Base-by-base conservation (phyloP, 2,329 filamentous ascomycete species). In the Chrysosporium keratinophilum region DNA sequence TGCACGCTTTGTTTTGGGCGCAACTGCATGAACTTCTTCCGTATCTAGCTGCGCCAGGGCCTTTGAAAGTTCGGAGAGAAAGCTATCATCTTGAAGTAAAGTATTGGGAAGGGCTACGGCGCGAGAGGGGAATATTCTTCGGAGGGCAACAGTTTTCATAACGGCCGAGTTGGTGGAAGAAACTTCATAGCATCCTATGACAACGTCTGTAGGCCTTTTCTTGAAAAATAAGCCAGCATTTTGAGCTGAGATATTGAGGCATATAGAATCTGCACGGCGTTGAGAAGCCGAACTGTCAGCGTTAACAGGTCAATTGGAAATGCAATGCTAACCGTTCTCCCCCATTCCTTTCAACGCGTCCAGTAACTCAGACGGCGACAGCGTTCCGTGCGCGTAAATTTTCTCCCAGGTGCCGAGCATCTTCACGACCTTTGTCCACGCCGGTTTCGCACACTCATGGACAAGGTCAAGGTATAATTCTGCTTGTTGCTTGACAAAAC, bases 141-240 rank as follows among this genome's bases (percentile, higher is more conserved):
- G 43, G 3, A 46, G 43, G 20, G 43, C 43, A 46, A 35, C 23
- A 1, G 66, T 63, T 0, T 54, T 54, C 46, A 74, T 69, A 0
- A 75, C 68, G 3, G 61, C 56, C 14, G 62, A 52, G 34, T 68
- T 69, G 0, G 54, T 56, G 0, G 74, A 67, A 0, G 73, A 72
- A 0, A 73, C 63, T 56, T 78, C 75, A 51, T 77, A 78, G 1
- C 65, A 63, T 55, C 76, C 71, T 5, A 72, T 63, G 1, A 70
- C 57, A 7, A 61, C 56, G 61, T 19, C 52, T 23, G 17, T 52
- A 4, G 17, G n/a, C 48, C 54, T 41, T 61, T 64, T 10, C 23
- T 65, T 64, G 15, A 74, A 60, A 3, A 76, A 57, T 1, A 75
- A 56, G 0, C 69, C 74, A 7, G 46, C 46, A 19, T 50, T 50